Evolutionary conservation across 108 stramenopile genomes (phyloP), one percentile per base, ranked within the genome.

Genomic region (Nitzschia palea): DNA sequence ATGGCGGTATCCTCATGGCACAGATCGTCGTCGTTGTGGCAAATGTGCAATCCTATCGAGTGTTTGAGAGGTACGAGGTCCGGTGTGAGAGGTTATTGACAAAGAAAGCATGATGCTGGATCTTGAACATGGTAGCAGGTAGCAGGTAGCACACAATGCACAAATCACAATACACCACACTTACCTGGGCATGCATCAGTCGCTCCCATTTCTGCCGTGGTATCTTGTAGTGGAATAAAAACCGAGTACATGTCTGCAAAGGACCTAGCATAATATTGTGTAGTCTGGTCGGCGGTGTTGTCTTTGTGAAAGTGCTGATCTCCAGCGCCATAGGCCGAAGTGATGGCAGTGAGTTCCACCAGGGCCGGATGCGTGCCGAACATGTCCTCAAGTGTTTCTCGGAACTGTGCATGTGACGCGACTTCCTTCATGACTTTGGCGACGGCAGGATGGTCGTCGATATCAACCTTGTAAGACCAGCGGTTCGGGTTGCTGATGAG

Each of bases 181-280:
- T n/a, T n/a, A n/a, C 78, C 78, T 3, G 78, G 73, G 29, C 70
- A 71, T 14, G 67, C 47, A 6, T 35, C 78, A 2, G 78, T 79
- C 10, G 64, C 35, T 2, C 78, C 78, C 78, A 79, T 79, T 29
- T 30, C 54, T n/a, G 61, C 60, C 4, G 78, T 69, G 6, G 78
- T 79, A 69, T 79, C 78, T 47, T 79, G 78, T 8, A 79, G 54
- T 5, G 67, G 62, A 22, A 79, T 74, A n/a, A 79, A 57, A 6
- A 79, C 22, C 15, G 76, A 48, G 48, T 70, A 77, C 30, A 51
- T 37, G 22, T 23, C 35, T 1, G 30, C 15, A 47, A 71, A 77
- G 26, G 30, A 59, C 14, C 22, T 27, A n/a, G n/a, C n/a, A n/a
- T n/a, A n/a, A n/a, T n/a, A n/a, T n/a, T n/a, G n/a, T n/a, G n/a